A percentile compares a stretch with the other conserved stretches of the same genome.
phyloP scores from a whole-genome alignment of 805 yeast species.

The Lachancea cidri region DNA sequence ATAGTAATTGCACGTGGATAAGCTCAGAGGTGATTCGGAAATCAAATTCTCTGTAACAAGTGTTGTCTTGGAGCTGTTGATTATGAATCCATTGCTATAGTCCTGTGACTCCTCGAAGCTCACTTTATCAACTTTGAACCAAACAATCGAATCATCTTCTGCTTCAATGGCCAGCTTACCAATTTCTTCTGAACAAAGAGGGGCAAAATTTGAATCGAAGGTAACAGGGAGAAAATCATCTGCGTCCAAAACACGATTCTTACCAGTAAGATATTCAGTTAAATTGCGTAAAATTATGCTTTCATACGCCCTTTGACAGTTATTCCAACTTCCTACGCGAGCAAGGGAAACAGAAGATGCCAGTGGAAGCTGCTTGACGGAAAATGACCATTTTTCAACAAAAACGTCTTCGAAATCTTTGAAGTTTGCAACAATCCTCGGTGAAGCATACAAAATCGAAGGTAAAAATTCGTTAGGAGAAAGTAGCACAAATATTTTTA shows the following conservation, averaged over 20 bases:
- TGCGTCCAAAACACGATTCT: constrained; percentile 51
- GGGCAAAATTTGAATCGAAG: constrained; percentile 43
- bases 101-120: constrained; percentile 24
- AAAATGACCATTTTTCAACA: constrained; percentile 9
- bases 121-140: constrained; percentile 68
- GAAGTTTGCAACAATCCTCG: constrained; percentile 22
- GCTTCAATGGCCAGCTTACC: constrained; percentile 2
- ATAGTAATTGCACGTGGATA: constrained; percentile 37
- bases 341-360: constrained; percentile 24
- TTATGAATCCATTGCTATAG: constrained; percentile 40
- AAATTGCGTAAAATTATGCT: constrained; percentile 48
- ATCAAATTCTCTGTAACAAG: constrained; percentile 64
- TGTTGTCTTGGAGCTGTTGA: constrained; percentile 65
- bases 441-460: constrained; percentile 18
- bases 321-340: constrained; percentile 25
- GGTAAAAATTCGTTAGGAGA: constrained; percentile 20
- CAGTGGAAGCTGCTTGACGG: constrained; percentile 11
- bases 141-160: constrained; percentile 67
- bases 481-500: constrained; percentile 19
- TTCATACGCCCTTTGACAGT: constrained; percentile 27
- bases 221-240: constrained; percentile 74
- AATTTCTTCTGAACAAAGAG: constrained; percentile 12
- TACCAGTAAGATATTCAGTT: constrained; percentile 54
- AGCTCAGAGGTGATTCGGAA: constrained; percentile 34
- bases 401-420: constrained; percentile 4